Base-by-base conservation (phyloP, 2,329 filamentous ascomycete genomes). In the Ophiostoma sp. region DNA sequence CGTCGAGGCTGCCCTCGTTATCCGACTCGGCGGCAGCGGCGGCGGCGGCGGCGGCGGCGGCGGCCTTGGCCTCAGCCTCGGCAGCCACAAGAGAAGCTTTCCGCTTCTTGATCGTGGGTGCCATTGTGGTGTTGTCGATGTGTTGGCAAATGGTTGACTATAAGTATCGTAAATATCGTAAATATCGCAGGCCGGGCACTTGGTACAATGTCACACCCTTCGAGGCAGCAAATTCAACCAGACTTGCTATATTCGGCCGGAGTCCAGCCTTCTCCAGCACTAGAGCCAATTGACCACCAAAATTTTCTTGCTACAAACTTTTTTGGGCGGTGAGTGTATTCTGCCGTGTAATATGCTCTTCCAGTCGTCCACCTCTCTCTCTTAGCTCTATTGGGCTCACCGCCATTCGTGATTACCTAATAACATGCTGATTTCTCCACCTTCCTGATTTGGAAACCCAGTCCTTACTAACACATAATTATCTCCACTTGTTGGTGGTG, bases 11-110 rank as follows among this genome's bases (percentile, higher is more conserved):
- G 72, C 90, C 85, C 74, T 90, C 88, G 74, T 87, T 84, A 41
- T 88, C 88, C 31, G 86, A 88, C 2, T 82, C 79, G 3, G 48
- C 68, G 72, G 85, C 81, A 72, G 85, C 81, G 15, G 82, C 79
- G 74, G 87, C 86, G 35, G 82, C 82, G 7, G 66, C 44, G 11
- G 66, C 66, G 11, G 66, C 44, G 11, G 66, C 66, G 17, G 31
- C 31, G 17, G 66, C 66, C 41, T 41, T 48, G 36, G 65, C 65
- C 3, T 82, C 78, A 1, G 62, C 67, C 72, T 85, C 81, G 17
- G 82, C 79, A 74, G 87, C 86, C 41, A 82, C 82, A 33, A 83
- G 84, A 27, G 86, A 82, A 72, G 86, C 85, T 79, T 91, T 91
- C 74, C 89, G 86, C 82, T 91, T 91, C 78, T 86, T 72, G 2